phyloP scores from a whole-genome alignment of 2,329 filamentous ascomycete genomes.

The Phaeosphaeriaceae sp. region DNA sequence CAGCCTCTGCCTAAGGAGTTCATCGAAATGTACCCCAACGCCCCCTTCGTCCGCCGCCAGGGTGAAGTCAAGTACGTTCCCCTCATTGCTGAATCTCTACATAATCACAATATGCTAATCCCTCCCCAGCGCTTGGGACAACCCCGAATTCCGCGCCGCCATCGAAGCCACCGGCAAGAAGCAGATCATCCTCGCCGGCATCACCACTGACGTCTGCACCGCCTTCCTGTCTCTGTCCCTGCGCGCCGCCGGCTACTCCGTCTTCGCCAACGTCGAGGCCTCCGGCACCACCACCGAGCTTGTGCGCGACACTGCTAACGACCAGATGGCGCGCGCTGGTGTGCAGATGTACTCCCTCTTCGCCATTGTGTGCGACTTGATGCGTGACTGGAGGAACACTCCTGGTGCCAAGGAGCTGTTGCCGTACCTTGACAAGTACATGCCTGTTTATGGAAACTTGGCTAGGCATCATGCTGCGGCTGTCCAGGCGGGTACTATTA shows the following conservation, averaged over 20 bases:
- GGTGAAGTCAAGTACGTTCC: constrained; percentile 69
- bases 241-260: constrained; percentile 72
- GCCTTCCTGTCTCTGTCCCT: constrained; percentile 77
- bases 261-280: constrained; percentile 76
- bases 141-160: constrained; percentile 70
- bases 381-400: constrained; percentile 72
- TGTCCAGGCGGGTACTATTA: constrained; percentile 64
- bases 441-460: constrained; percentile 69
- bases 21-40: constrained; percentile 69
- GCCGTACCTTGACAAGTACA: constrained; percentile 69
- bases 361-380: constrained; percentile 70
- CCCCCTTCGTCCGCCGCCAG: constrained; percentile 70
- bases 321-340: constrained; percentile 70
- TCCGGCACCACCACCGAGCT: constrained; percentile 70
- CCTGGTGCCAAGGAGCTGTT: constrained; percentile 62
- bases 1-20: constrained; percentile 71
- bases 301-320: constrained; percentile 69
- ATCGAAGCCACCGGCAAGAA: constrained; percentile 69
- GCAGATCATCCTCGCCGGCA: constrained; percentile 75
- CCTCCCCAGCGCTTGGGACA: constrained; percentile 69
- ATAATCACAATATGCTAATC: not conserved
- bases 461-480: constrained; percentile 68
- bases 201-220: constrained; percentile 78
- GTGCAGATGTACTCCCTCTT: constrained; percentile 70
- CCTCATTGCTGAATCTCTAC: too few relatives aligned